These are phyloP conservation scores for Botrytis pseudocinerea DNA, from an alignment of 2,329 filamentous ascomycete species.

Conservation along the genomic window DNA sequence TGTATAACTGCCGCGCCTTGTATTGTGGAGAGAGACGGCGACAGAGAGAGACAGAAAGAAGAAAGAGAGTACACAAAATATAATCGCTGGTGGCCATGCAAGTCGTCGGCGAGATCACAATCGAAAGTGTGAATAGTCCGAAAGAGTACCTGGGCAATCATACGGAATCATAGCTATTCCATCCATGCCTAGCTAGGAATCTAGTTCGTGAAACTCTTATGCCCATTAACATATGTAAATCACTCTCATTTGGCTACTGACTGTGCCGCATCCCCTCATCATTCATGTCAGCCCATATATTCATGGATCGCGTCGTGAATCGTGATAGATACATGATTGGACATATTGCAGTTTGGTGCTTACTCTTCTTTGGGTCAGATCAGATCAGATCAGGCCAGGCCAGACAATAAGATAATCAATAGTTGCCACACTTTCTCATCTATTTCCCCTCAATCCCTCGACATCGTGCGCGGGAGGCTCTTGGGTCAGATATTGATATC, in stretches of 20 bases:
- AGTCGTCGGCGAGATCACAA: background rate
- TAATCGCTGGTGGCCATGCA: background rate
- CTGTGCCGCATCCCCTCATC: background rate
- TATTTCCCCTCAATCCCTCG: background rate
- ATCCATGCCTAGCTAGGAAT: background rate
- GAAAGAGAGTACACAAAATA: background rate
- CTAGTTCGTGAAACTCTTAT: background rate
- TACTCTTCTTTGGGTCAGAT: background rate
- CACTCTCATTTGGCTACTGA: background rate
- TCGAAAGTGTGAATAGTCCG: background rate
- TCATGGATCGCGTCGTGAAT: background rate
- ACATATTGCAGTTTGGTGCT: background rate
- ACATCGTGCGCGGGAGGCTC: background rate
- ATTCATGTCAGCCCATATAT: conserved; percentile 4
- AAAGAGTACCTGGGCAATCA: background rate
- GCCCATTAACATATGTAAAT: background rate
- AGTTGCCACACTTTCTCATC: background rate
- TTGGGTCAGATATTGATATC: background rate
- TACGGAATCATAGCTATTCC: background rate
- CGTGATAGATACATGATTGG: background rate
- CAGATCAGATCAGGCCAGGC: background rate
- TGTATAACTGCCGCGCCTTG: background rate
- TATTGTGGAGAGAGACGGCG: background rate
- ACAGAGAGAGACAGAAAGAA: background rate
- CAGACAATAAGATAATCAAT: background rate